These are phyloP conservation scores for Cladophialophora immunda DNA, from an alignment of 2,329 filamentous ascomycete species.

Conservation along the genomic window DNA sequence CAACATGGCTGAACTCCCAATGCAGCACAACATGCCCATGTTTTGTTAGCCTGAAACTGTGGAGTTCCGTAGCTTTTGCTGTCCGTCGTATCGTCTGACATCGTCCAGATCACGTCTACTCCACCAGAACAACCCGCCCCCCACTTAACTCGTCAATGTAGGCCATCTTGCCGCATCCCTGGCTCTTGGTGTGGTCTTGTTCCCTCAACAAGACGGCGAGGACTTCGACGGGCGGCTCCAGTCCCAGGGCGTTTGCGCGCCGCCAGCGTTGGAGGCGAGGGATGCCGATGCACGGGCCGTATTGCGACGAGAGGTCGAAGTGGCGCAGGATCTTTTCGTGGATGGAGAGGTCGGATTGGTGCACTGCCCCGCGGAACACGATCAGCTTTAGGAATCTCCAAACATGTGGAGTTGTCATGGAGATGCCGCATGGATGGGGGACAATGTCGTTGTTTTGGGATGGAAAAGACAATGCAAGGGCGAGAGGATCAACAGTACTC, in stretches of 20 bases:
- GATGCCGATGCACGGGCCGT: constrained; percentile 90
- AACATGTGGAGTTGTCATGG: background rate
- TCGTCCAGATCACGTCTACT: constrained; percentile 9
- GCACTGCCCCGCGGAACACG: constrained; percentile 60
- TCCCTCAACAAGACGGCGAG: constrained; percentile 83
- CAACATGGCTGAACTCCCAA: too few species aligned
- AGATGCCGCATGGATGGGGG: background rate
- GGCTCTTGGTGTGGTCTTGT: constrained; percentile 44
- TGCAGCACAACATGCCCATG: background rate
- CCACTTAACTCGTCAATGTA: constrained; percentile 41
- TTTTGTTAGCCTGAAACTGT: background rate
- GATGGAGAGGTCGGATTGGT: constrained; percentile 75
- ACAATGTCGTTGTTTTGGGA: background rate
- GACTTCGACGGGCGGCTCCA: constrained; percentile 91
- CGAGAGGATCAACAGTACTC: background rate
- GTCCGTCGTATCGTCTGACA: background rate
- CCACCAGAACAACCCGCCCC: constrained; percentile 32
- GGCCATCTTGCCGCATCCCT: constrained; percentile 36
- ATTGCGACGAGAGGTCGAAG: constrained; percentile 91
- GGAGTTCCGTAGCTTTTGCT: too few species aligned
- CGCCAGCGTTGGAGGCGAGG: constrained; percentile 84
- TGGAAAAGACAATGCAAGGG: background rate
- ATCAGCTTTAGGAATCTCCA: background rate
- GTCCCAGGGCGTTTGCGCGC: constrained; percentile 79
- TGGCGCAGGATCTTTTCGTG: constrained; percentile 89